These are phyloP conservation scores for Nothomitra cinnamomea DNA, from an alignment of 2,329 filamentous ascomycete genomes.

Conservation along the genomic window DNA sequence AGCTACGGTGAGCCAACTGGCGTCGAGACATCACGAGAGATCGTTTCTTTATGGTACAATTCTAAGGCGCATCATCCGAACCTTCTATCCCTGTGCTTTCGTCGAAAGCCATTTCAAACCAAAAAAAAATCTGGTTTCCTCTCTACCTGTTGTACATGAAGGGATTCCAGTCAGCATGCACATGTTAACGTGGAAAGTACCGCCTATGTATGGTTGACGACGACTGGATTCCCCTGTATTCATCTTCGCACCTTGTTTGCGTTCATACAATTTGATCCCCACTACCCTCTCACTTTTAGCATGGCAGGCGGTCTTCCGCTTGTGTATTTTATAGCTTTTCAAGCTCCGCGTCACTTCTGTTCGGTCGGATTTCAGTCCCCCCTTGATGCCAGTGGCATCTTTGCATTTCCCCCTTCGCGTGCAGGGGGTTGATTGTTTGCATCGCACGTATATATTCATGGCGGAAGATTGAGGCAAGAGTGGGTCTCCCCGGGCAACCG, in stretches of 20 bases:
- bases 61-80: background rate
- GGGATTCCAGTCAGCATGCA: background rate
- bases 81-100: background rate
- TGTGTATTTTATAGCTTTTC: background rate
- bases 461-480: background rate
- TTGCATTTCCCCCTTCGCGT: background rate
- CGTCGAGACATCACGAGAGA: background rate
- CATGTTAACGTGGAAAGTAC: background rate
- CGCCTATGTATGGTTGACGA: background rate
- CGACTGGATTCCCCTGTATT: too few relatives aligned
- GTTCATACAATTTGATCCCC: too few relatives aligned
- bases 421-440: conserved; percentile 1
- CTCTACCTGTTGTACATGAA: background rate
- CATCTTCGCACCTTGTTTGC: too few relatives aligned
- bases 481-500: background rate
- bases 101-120: background rate
- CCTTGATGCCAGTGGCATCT: background rate
- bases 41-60: background rate
- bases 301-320: background rate
- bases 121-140: background rate
- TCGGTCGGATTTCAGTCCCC: background rate
- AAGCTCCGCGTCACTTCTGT: background rate
- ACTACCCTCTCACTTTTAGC: background rate
- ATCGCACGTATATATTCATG: background rate
- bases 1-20: too few relatives aligned